These are phyloP conservation scores for Tulasnella sp. DNA, from an alignment of 768 basidiomycete species.

Conservation along the genomic window DNA sequence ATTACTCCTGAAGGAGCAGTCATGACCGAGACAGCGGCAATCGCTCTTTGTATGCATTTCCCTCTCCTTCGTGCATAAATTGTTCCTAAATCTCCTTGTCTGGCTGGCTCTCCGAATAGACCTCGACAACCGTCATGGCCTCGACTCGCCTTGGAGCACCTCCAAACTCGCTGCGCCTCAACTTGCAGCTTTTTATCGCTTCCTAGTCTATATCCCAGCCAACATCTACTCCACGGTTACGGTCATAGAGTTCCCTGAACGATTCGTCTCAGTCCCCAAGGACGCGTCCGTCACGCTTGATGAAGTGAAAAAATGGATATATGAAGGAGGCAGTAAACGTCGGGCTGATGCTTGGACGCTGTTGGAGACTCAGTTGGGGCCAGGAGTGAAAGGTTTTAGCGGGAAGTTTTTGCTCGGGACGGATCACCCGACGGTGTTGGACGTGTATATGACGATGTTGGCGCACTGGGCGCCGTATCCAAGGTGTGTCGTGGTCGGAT, in stretches of 20 bases:
- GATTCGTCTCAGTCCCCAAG: slow-evolving; percentile 25
- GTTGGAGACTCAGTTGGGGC: slow-evolving; percentile 23
- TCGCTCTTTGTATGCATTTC: slow-evolving; percentile 13
- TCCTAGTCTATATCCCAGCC: slow-evolving; percentile 30
- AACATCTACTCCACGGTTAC: slow-evolving; percentile 32
- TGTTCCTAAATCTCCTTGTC: neutral
- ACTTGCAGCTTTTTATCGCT: slow-evolving; percentile 29
- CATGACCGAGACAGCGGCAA: slow-evolving; percentile 29
- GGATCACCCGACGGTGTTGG: slow-evolving; percentile 29
- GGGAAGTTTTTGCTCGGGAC: slow-evolving; percentile 34
- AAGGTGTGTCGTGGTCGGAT: slow-evolving; percentile 9
- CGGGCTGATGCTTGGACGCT: slow-evolving; percentile 25
- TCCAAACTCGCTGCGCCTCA: slow-evolving; percentile 10
- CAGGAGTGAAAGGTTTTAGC: neutral
- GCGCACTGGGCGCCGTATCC: slow-evolving; percentile 29
- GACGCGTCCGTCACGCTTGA: slow-evolving; percentile 11
- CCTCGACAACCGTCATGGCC: slow-evolving; percentile 22
- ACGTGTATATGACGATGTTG: slow-evolving; percentile 28
- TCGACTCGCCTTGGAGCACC: slow-evolving; percentile 19
- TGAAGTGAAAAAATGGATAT: slow-evolving; percentile 24
- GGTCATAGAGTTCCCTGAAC: slow-evolving; percentile 29
- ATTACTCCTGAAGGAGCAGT: slow-evolving; percentile 23
- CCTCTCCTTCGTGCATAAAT: neutral
- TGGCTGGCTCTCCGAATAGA: neutral
- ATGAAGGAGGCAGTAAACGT: neutral